These are phyloP conservation scores for Daldinia grandis DNA, from an alignment of 495 filamentous ascomycete species.

Conservation along the genomic window DNA sequence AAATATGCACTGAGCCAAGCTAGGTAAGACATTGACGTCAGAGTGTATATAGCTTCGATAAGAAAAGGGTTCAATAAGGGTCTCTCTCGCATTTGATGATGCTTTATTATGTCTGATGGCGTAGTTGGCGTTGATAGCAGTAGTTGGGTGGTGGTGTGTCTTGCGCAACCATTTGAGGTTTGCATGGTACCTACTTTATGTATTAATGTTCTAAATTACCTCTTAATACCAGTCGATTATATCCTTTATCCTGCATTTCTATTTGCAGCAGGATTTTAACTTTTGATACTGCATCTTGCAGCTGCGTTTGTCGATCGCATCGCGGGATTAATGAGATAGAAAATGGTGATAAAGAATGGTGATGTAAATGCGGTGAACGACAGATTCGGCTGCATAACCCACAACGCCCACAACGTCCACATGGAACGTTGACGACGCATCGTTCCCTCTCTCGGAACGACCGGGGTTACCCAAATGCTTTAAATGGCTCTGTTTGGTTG, in stretches of 20 bases:
- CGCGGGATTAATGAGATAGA: constrained; percentile 1
- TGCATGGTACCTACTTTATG: too few relatives aligned
- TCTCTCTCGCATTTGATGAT: constrained; percentile 8
- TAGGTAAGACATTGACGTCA: constrained; percentile 38
- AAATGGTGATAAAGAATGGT: neutral
- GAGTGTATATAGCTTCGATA: neutral
- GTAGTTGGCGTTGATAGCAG: constrained; percentile 33
- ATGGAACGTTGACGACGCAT: constrained; percentile 1
- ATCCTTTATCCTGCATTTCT: constrained; percentile 6
- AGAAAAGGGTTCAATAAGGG: constrained; percentile 3
- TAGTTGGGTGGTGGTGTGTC: constrained; percentile 9
- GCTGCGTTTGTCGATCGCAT: constrained; percentile 25
- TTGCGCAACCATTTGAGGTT: constrained; percentile 2
- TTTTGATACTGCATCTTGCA: constrained; percentile 21
- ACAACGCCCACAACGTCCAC: neutral
- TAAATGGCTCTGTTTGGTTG: constrained; percentile 13
- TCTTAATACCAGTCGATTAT: neutral
- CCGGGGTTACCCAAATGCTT: neutral
- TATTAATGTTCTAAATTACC: neutral
- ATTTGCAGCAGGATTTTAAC: constrained; percentile 5
- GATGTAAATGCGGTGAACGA: constrained; percentile 1
- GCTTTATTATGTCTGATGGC: constrained; percentile 25
- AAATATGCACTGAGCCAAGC: constrained; percentile 22
- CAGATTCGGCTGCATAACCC: neutral
- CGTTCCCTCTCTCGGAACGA: constrained; percentile 3